These are phyloP conservation scores for Colletotrichum neosansevieriae DNA, from an alignment of 2,329 filamentous ascomycete genomes.

Conservation along the genomic window DNA sequence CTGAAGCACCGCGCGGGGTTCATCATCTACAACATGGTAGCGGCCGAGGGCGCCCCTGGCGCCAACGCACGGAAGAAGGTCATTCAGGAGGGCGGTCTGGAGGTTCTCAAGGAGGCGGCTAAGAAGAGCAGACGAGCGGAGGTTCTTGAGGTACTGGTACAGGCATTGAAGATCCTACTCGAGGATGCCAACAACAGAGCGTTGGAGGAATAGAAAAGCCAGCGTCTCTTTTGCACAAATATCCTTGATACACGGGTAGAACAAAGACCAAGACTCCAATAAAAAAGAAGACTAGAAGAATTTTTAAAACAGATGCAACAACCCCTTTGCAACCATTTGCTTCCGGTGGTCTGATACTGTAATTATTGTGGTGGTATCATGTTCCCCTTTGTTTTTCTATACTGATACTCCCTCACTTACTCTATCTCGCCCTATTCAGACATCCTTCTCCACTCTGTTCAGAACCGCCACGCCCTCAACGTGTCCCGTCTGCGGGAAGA, in stretches of 20 bases:
- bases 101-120: constrained; percentile 76
- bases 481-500: constrained; percentile 89
- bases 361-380: constrained; percentile 29
- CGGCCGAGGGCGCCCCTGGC: constrained; percentile 74
- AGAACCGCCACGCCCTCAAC: constrained; percentile 77
- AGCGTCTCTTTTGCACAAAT: constrained; percentile 13
- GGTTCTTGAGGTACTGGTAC: constrained; percentile 77
- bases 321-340: too few relatives aligned
- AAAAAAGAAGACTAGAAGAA: constrained; percentile 15
- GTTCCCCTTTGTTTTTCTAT: constrained; percentile 2
- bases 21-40: constrained; percentile 78
- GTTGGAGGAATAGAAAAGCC: constrained; percentile 25
- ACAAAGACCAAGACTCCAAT: constrained; percentile 10
- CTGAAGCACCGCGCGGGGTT: constrained; percentile 81
- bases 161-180: constrained; percentile 77
- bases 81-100: constrained; percentile 72
- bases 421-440: neutral
- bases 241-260: constrained; percentile 28
- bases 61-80: constrained; percentile 70
- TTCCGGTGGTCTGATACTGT: neutral
- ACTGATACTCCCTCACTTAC: too few relatives aligned
- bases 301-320: neutral
- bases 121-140: constrained; percentile 76
- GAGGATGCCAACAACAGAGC: constrained; percentile 47
- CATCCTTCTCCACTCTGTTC: constrained; percentile 62